Base-by-base conservation (phyloP, 208 protist species). In the Herpetomonas samuelpessoai region DNA sequence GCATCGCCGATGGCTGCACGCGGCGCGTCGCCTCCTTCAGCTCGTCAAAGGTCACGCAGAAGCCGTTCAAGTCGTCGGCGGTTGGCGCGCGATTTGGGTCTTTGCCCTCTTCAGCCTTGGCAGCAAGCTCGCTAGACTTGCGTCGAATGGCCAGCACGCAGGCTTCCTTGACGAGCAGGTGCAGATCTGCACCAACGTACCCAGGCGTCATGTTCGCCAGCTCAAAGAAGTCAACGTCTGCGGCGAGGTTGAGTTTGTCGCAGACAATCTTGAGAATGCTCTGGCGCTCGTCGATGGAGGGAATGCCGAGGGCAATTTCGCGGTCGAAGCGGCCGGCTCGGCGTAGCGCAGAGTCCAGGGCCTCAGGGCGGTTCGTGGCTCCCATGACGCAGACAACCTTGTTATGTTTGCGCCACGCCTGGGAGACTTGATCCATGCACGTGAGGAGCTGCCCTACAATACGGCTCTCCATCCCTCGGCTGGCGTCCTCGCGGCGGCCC, bases 381-480 rank as follows among this genome's bases (percentile, higher is more conserved):
- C 95, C 95, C 82, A 99, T 96, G 3, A 99, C 93, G 38, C 97
- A 87, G 14, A 98, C 95, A 25, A 90, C 91, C 62, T 97, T 97
- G 41, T 76, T 77, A 38, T 85, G 62, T 65, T 94, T 77, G 30
- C 83, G 79, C 92, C 85, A 97, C 41, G 86, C 83, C 69, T 92
- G 82, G 0, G 83, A 69, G 1, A 98, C 80, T 62, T 96, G 91
- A 63, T 99, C 98, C 92, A 99, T 98, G 74, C 92, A 99, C n/a
- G 97, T 98, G 7, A 99, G 81, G 16, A 99, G 83, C 85, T 99
- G 98, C 2, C 97, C 93, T 0, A 99, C 98, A 28, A 99, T 99
- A 61, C 98, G 86, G 27, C 92, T 74, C 74, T 99, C 98, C 98
- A 99, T 99, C 39, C 98, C 98, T 28, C 95, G 88, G 59, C 95